Base-by-base conservation (phyloP, 805 yeast species). In the Cyberlindnera saturnus region DNA sequence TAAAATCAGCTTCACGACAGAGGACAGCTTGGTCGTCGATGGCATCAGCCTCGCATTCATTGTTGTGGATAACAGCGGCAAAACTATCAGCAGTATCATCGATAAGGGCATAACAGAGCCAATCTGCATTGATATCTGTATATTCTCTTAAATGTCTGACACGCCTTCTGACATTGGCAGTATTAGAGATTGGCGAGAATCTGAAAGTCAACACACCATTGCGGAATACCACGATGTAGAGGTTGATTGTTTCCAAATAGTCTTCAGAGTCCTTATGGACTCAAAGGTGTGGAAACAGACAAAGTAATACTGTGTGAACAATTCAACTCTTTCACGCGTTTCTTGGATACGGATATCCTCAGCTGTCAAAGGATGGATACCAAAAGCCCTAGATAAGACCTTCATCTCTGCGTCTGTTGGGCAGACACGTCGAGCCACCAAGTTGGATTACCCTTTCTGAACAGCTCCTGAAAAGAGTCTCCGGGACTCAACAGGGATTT, bases 281-380 rank as follows among this genome's bases (percentile, higher is more conserved):
- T 89, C 97, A 65, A 93, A 93, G 4, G 98, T 86, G 63, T 93
- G 96, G 78, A 91, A 93, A 74, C 96, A 86, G 34, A 93, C 96
- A 69, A 93, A 88, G 65, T 93, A 91, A 65, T 91, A 91, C 52
- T 79, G 77, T 55, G 81, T 79, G 74, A 91, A 91, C 48, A 91
- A 70, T 66, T 91, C 98, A 28, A 91, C 96, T 65, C 93, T 91
- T 68, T 91, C 99, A 66, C 99, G 89, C 19, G 96, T 79, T 67
- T 91, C 99, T 67, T 90, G 96, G 78, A 88, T 86, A 44, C 96
- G 72, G 50, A 91, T 90, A 80, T 91, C 99, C 67, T 91, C 99
- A 1, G 96, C 89, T 0, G 99, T 91, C 71, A 91, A 80, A 29
- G 99, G 99, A 70, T 91, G 99, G 66, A 91, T 87, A 9, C 96